Evolutionary conservation across 192 early-diverging fungal genomes (phyloP).

Genomic region (Endogone sp.): DNA sequence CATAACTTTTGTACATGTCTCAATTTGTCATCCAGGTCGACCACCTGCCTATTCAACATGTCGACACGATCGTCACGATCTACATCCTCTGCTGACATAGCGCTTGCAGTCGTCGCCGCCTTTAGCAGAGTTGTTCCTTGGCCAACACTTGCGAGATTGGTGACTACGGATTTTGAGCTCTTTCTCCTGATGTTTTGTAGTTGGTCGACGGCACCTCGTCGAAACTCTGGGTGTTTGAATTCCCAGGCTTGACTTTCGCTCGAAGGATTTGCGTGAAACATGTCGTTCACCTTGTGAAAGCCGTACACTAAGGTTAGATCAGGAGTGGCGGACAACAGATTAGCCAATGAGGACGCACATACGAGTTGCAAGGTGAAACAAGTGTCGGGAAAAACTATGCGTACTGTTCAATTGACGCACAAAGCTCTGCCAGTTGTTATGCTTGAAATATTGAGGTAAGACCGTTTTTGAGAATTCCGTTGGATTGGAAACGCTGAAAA

Average conservation of each 20-base stretch:
- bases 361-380: no score
- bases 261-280: slow-evolving; percentile 48
- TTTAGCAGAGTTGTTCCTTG: no score
- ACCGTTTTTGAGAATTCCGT: slow-evolving; percentile 76
- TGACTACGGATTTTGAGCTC: slow-evolving; percentile 18
- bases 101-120: neutral
- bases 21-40: neutral
- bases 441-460: slow-evolving; percentile 85
- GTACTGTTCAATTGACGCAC: slow-evolving; percentile 82
- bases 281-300: slow-evolving; percentile 47
- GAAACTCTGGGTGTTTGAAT: slow-evolving; percentile 83
- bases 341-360: no score
- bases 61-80: neutral
- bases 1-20: neutral
- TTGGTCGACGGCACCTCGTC: slow-evolving; percentile 49
- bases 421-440: slow-evolving; percentile 92
- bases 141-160: neutral
- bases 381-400: no score
- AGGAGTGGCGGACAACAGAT: no score
- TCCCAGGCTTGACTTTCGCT: slow-evolving; percentile 80
- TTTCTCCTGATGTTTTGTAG: slow-evolving; percentile 42
- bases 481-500: slow-evolving; percentile 85
- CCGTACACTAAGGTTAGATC: slow-evolving; percentile 36
- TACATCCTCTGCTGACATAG: neutral
- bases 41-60: neutral